Percentiles rank a stretch among this genome's conserved stretches.
Conservation (phyloP, 441 rosid species). For the Oxalis stricta region DNA sequence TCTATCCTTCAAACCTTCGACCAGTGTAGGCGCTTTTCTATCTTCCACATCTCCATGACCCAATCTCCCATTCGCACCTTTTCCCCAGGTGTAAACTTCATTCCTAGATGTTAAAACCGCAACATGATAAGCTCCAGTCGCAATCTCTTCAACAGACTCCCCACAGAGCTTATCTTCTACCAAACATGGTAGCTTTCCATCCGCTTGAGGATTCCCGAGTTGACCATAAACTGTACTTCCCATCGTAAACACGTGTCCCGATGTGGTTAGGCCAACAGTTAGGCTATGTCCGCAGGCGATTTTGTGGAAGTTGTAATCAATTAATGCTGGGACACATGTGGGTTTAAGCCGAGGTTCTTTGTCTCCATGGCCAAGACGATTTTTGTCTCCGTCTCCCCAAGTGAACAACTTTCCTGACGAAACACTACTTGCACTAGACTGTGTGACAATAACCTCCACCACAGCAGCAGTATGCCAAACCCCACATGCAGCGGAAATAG, state of each 20-base stretch:
- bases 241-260: slow-evolving; percentile 79
- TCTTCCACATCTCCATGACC: slow-evolving; percentile 95
- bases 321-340: slow-evolving; percentile 77
- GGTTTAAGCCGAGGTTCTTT: slow-evolving; percentile 84
- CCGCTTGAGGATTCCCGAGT: slow-evolving; percentile 68
- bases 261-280: slow-evolving; percentile 76
- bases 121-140: slow-evolving; percentile 87
- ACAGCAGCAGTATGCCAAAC: slow-evolving; percentile 99
- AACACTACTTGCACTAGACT: slow-evolving; percentile 59
- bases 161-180: slow-evolving; percentile 70
- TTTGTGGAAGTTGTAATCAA: slow-evolving; percentile 76
- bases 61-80: slow-evolving; percentile 94
- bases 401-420: slow-evolving; percentile 83
- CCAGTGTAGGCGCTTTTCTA: slow-evolving; percentile 66
- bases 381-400: slow-evolving; percentile 98
- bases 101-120: slow-evolving; percentile 69
- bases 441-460: slow-evolving; percentile 82
- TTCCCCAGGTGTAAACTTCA: slow-evolving; percentile 95
- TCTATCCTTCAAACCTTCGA: slow-evolving; percentile 81
- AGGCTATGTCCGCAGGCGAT: slow-evolving; percentile 91
- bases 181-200: slow-evolving; percentile 64
- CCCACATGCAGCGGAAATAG: slow-evolving; percentile 83
- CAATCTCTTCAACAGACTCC: slow-evolving; percentile 73
- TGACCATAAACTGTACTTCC: slow-evolving; percentile 94
- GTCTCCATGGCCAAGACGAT: slow-evolving; percentile 94